A percentile compares a stretch with the other conserved stretches of the same genome.
These are phyloP conservation scores for Colletotrichum sp. DNA, from an alignment of 2,329 filamentous ascomycete species.

Conservation along the genomic window DNA sequence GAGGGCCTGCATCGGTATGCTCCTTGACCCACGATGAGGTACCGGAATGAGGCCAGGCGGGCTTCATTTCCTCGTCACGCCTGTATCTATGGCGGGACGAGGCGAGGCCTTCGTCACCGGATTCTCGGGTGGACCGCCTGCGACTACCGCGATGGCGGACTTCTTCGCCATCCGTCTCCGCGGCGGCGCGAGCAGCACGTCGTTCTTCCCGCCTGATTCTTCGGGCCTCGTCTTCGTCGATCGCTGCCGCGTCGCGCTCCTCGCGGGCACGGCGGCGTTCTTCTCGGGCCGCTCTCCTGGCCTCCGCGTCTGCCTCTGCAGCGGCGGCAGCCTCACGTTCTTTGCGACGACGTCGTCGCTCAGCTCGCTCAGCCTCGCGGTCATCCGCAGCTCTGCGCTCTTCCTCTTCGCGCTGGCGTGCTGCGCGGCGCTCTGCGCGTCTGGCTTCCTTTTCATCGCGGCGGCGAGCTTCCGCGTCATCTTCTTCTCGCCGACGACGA, in stretches of 20 bases:
- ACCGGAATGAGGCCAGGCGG: slow-evolving; percentile 66
- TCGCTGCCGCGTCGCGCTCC: slow-evolving; percentile 37
- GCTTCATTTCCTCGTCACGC: slow-evolving; percentile 30
- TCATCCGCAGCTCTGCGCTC: slow-evolving; percentile 56
- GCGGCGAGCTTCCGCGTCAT: slow-evolving; percentile 54
- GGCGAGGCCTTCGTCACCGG: slow-evolving; percentile 47
- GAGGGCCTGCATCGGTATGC: slow-evolving; percentile 65
- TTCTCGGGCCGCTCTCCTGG: slow-evolving; percentile 48
- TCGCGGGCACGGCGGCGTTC: slow-evolving; percentile 56
- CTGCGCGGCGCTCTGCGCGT: slow-evolving; percentile 57
- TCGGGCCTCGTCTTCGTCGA: slow-evolving; percentile 60
- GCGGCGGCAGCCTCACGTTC: slow-evolving; percentile 52
- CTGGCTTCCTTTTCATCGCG: slow-evolving; percentile 65
- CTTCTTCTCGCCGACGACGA: slow-evolving; percentile 60
- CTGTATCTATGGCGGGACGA: slow-evolving; percentile 37
- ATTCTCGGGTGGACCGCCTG: slow-evolving; percentile 44
- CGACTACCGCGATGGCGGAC: slow-evolving; percentile 40
- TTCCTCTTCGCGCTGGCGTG: slow-evolving; percentile 52
- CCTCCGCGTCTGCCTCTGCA: slow-evolving; percentile 52
- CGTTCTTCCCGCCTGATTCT: slow-evolving; percentile 59
- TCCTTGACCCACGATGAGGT: slow-evolving; percentile 73
- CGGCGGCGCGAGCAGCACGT: slow-evolving; percentile 42
- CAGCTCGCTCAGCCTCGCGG: slow-evolving; percentile 52
- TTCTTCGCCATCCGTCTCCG: slow-evolving; percentile 40
- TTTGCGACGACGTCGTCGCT: slow-evolving; percentile 54